These are phyloP conservation scores for Cladophialophora chaetospira DNA, from an alignment of 2,329 filamentous ascomycete species.

Conservation along the genomic window DNA sequence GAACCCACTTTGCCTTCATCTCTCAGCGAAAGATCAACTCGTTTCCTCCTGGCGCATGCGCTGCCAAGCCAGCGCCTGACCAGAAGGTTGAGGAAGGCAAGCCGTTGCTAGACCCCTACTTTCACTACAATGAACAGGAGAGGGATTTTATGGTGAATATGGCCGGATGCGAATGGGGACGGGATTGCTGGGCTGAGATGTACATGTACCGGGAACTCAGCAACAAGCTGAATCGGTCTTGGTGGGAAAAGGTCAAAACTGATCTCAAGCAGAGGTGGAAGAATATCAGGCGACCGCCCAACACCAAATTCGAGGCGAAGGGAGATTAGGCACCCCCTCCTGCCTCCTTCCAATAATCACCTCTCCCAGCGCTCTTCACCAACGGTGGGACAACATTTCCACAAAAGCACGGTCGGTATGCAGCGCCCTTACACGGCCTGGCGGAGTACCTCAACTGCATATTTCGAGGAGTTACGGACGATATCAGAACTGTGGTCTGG, in stretches of 20 bases:
- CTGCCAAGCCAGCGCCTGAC: conserved; percentile 35
- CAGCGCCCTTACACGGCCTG: background rate
- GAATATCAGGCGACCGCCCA: background rate
- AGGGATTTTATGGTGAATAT: conserved; percentile 97
- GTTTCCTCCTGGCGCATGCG: conserved; percentile 88
- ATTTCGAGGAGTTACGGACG: background rate
- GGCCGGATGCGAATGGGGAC: conserved; percentile 95
- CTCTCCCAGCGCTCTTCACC: background rate
- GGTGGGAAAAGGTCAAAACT: conserved; percentile 67
- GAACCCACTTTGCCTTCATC: conserved; percentile 83
- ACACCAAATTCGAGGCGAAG: background rate
- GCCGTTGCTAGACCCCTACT: conserved; percentile 58
- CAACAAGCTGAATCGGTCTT: conserved; percentile 81
- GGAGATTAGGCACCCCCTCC: background rate
- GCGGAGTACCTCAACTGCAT: background rate
- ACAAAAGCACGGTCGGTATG: background rate
- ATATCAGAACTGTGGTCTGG: background rate
- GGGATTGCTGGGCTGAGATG: conserved; percentile 98
- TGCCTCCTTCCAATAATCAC: background rate
- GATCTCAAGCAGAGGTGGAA: conserved; percentile 23
- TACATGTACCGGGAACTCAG: conserved; percentile 91
- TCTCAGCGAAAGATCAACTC: conserved; percentile 92
- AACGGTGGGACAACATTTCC: background rate
- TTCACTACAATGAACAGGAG: conserved; percentile 84
- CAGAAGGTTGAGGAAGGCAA: conserved; percentile 19